These are phyloP conservation scores for Thielaviopsis ethacetica DNA, from an alignment of 2,329 filamentous ascomycete species.

Conservation along the genomic window DNA sequence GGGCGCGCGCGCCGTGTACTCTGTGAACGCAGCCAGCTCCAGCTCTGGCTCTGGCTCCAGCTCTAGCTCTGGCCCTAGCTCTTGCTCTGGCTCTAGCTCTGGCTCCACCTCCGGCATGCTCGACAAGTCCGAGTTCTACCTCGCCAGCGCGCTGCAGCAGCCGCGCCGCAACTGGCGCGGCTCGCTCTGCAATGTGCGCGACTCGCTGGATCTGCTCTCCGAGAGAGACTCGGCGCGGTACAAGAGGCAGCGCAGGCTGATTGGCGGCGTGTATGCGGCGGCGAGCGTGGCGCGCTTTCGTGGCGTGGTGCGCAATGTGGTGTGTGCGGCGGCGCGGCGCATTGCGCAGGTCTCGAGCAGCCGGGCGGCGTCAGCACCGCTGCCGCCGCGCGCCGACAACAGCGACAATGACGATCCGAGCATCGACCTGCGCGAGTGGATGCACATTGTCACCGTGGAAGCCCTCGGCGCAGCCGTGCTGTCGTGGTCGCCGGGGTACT, in stretches of 20 bases:
- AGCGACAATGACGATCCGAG: constrained; percentile 16
- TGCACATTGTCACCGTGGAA: constrained; percentile 38
- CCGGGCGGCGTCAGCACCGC: too few relatives aligned
- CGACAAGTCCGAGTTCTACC: constrained; percentile 5
- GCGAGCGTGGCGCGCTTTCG: constrained; percentile 27
- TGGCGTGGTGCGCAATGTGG: constrained; percentile 24
- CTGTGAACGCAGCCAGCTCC: too few relatives aligned
- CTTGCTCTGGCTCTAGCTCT: too few relatives aligned
- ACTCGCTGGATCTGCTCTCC: constrained; percentile 34
- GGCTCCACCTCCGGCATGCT: too few relatives aligned
- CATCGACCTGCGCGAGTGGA: constrained; percentile 36
- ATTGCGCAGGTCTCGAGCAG: too few relatives aligned
- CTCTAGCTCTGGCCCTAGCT: too few relatives aligned
- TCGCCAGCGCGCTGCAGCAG: constrained; percentile 28
- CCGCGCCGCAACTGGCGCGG: constrained; percentile 26
- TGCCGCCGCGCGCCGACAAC: too few relatives aligned
- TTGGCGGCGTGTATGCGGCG: constrained; percentile 31
- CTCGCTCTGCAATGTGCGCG: constrained; percentile 20
- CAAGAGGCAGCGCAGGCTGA: constrained; percentile 30
- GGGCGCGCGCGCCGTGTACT: constrained; percentile 31
- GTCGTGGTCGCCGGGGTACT: constrained; percentile 34
- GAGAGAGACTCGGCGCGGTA: constrained; percentile 31
- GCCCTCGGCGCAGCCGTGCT: constrained; percentile 33
- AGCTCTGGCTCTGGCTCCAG: too few relatives aligned
- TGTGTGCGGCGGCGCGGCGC: constrained; percentile 19